Percentiles rank a stretch among this genome's conserved stretches.
phyloP scores from a whole-genome alignment of 441 rosid genomes.

The Gossypium davidsonii region DNA sequence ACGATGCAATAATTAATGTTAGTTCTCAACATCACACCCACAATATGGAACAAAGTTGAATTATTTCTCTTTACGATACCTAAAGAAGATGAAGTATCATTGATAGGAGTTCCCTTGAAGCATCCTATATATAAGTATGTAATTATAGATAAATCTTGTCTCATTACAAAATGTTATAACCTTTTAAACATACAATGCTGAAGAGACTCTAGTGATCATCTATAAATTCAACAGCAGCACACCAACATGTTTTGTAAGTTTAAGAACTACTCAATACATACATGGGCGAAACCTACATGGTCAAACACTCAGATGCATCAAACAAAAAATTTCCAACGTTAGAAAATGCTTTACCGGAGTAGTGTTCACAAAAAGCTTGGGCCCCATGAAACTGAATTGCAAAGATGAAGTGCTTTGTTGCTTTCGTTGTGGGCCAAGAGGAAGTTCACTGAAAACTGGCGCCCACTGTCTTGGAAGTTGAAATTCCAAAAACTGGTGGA shows the following conservation, averaged over 20 bases:
- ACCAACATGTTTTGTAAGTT: background rate
- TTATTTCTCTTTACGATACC: background rate
- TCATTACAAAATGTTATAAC: background rate
- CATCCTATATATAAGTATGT: background rate
- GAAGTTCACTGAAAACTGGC: slow-evolving; percentile 65
- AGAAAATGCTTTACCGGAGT: slow-evolving; percentile 32
- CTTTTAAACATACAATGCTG: background rate
- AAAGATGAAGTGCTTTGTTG: slow-evolving; percentile 45
- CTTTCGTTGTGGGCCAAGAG: slow-evolving; percentile 59
- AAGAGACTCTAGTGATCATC: background rate
- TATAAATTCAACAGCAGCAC: background rate
- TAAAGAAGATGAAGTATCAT: background rate
- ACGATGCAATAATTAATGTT: background rate
- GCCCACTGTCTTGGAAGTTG: slow-evolving; percentile 76
- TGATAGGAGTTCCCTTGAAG: background rate
- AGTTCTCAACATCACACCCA: background rate
- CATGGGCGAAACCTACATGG: background rate
- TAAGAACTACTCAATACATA: background rate
- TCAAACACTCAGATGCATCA: background rate
- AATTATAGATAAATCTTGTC: background rate
- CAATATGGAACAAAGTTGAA: background rate
- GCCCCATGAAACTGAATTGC: slow-evolving; percentile 64
- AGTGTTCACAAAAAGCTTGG: slow-evolving; percentile 67
- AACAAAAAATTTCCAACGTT: background rate
- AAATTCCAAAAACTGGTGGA: slow-evolving; percentile 70